These are phyloP conservation scores for Termitomyces sp. DNA, from an alignment of 1,284 basidiomycete genomes.

Conservation along the genomic window DNA sequence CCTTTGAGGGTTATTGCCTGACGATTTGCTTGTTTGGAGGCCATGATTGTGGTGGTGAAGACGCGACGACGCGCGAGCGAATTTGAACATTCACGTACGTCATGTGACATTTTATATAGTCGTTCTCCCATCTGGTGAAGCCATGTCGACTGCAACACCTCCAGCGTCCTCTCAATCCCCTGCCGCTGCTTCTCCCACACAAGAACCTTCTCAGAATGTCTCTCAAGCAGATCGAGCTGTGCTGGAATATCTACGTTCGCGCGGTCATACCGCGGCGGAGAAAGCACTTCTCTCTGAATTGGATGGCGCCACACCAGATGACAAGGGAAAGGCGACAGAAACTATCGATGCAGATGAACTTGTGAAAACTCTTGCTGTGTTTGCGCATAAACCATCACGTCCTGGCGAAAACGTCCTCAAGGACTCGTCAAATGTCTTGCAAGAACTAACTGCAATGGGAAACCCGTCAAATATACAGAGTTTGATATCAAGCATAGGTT, in stretches of 20 bases:
- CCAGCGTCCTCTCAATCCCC: conserved; percentile 42
- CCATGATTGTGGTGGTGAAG: conserved; percentile 25
- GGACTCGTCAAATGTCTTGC: conserved; percentile 57
- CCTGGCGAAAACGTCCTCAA: conserved; percentile 65
- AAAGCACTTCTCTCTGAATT: conserved; percentile 70
- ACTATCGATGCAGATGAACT: conserved; percentile 59
- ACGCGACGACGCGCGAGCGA: neutral
- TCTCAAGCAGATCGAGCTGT: conserved; percentile 58
- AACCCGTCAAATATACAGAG: conserved; percentile 67
- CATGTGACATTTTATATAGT: conserved; percentile 16
- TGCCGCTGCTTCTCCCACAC: conserved; percentile 35
- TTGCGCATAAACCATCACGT: conserved; percentile 57
- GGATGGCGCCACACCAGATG: conserved; percentile 49
- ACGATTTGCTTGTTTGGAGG: conserved; percentile 61
- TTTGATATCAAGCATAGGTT: conserved; percentile 68
- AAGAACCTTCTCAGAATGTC: conserved; percentile 34
- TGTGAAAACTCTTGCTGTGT: conserved; percentile 61
- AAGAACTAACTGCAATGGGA: conserved; percentile 60
- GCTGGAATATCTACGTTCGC: conserved; percentile 78
- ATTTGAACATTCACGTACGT: conserved; percentile 6
- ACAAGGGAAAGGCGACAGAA: conserved; percentile 49
- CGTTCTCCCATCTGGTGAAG: neutral
- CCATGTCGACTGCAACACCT: conserved; percentile 39
- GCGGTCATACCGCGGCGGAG: conserved; percentile 78
- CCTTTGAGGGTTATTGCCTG: conserved; percentile 93